Evolutionary conservation across 2,329 filamentous ascomycete genomes (phyloP).

Genomic region (Truncatella angustata): DNA sequence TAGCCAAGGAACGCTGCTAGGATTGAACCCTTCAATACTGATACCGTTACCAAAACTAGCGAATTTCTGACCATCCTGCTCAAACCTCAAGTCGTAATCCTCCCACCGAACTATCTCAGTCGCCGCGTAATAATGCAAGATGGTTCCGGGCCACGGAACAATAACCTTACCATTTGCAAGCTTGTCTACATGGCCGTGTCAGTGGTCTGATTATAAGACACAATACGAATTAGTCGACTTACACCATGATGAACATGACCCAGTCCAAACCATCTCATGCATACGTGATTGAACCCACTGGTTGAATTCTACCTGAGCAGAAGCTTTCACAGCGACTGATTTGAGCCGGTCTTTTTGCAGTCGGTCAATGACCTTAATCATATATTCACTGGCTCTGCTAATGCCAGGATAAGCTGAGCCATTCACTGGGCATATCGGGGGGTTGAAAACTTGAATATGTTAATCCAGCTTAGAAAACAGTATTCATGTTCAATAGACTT

Average conservation of each 20-base stretch:
- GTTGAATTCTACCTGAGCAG: background rate
- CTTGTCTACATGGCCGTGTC: background rate
- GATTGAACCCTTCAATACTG: background rate
- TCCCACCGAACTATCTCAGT: slow-evolving; percentile 5
- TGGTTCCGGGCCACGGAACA: background rate
- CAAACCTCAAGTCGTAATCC: background rate
- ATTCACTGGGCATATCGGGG: background rate
- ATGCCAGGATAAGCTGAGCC: slow-evolving; percentile 1
- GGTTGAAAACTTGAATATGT: background rate
- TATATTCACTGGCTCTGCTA: background rate
- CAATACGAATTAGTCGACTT: background rate
- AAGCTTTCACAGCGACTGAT: background rate
- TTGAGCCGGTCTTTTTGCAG: background rate
- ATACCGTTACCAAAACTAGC: background rate
- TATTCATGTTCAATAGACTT: background rate
- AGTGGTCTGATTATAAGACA: background rate
- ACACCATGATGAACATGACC: slow-evolving; percentile 1
- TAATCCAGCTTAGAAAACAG: background rate
- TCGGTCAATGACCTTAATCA: background rate
- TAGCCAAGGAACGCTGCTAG: background rate
- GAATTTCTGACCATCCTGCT: background rate
- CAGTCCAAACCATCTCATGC: background rate
- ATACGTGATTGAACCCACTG: background rate
- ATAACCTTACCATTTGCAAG: background rate
- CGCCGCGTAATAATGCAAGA: slow-evolving; percentile 1